Conservation (phyloP, 2,329 filamentous ascomycete genomes). For the Arachnomyces sp. region DNA sequence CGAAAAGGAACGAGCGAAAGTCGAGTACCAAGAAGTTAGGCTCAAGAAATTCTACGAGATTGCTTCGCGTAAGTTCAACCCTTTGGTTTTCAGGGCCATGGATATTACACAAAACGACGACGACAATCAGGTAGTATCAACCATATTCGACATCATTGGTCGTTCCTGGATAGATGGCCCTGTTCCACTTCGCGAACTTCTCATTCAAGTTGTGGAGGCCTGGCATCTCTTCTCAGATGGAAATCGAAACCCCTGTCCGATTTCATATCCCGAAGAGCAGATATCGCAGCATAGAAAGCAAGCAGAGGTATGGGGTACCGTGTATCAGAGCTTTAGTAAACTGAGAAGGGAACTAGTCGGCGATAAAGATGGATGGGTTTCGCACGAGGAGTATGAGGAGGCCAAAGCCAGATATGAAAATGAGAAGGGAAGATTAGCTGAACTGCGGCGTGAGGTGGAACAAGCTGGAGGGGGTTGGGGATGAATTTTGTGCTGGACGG, state of each 20-base stretch:
- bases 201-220: constrained; percentile 20
- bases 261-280: constrained; percentile 14
- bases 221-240: constrained; percentile 14
- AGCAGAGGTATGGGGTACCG: constrained; percentile 15
- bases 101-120: constrained; percentile 14
- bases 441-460: not conserved
- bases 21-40: constrained; percentile 8
- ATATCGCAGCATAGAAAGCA: constrained; percentile 12
- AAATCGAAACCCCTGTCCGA: constrained; percentile 13
- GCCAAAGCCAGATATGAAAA: constrained; percentile 12
- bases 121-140: constrained; percentile 9
- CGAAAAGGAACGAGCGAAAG: constrained; percentile 10
- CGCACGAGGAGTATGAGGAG: constrained; percentile 17
- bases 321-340: constrained; percentile 14
- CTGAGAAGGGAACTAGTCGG: constrained; percentile 12
- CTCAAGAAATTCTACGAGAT: constrained; percentile 20
- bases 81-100: constrained; percentile 13
- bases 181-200: constrained; percentile 14
- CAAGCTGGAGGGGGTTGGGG: too few relatives aligned
- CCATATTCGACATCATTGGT: constrained; percentile 16
- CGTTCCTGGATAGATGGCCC: constrained; percentile 14
- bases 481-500: too few relatives aligned
- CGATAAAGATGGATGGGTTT: constrained; percentile 20
- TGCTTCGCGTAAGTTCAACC: constrained; percentile 19
- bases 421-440: constrained; percentile 8